A percentile compares a stretch with the other conserved stretches of the same genome.
phyloP scores from a whole-genome alignment of 352 stramenopile genomes.

The Phytophthora meadii region DNA sequence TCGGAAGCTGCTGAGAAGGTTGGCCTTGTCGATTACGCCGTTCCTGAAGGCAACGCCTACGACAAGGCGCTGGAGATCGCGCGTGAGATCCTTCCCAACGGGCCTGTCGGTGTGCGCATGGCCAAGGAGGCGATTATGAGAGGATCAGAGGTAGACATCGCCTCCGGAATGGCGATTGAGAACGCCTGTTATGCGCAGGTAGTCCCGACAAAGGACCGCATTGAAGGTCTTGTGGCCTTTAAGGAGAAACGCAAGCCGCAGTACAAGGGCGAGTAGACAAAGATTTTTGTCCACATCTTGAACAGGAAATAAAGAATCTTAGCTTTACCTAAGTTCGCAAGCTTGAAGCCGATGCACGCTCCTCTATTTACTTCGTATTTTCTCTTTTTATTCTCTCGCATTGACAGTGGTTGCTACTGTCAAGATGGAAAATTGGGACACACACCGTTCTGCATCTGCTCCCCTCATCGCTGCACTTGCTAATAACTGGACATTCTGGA shows the following conservation, averaged over 20 bases:
- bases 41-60: constrained; percentile 68
- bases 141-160: constrained; percentile 86
- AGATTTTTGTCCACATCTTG: neutral
- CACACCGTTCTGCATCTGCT: constrained; percentile 14
- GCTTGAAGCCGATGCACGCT: neutral
- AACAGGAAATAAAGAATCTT: neutral
- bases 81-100: constrained; percentile 91
- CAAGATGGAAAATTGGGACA: constrained; percentile 10
- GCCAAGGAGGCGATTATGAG: constrained; percentile 91
- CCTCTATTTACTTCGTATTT: constrained; percentile 32
- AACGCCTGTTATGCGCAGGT: constrained; percentile 92
- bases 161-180: constrained; percentile 92
- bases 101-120: constrained; percentile 92
- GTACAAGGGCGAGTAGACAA: constrained; percentile 85
- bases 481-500: neutral
- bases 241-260: constrained; percentile 92
- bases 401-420: neutral
- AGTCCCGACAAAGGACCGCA: constrained; percentile 91
- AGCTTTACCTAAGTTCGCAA: neutral
- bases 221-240: constrained; percentile 94
- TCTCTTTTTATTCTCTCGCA: constrained; percentile 9
- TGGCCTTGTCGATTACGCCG: constrained; percentile 91
- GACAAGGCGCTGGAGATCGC: constrained; percentile 86
- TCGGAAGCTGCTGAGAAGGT: constrained; percentile 80
- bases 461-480: neutral